Evolutionary conservation across 768 basidiomycete genomes (phyloP).

Genomic region (Boletus rex-veris): DNA sequence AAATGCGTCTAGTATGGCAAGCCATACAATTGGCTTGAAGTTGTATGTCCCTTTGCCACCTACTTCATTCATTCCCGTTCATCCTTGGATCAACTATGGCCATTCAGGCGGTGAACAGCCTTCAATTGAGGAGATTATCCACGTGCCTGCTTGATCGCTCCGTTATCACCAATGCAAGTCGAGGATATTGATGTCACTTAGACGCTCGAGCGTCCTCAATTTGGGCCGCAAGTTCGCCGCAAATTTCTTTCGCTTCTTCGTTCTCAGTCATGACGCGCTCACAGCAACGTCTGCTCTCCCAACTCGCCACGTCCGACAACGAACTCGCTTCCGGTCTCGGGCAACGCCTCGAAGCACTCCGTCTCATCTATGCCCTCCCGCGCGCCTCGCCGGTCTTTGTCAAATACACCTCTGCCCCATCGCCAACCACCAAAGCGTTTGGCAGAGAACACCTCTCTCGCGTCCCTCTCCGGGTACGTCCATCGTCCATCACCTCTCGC

Average conservation of each 20-base stretch:
- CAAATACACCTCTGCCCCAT: conserved; percentile 16
- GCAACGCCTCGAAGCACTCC: conserved; percentile 31
- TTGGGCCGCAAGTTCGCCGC: neutral
- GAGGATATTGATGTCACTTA: too few relatives aligned
- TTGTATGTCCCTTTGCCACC: too few relatives aligned
- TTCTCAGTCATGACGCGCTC: conserved; percentile 19
- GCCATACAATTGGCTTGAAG: too few relatives aligned
- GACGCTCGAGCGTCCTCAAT: neutral
- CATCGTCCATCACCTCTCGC: too few relatives aligned
- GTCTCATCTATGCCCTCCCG: conserved; percentile 29
- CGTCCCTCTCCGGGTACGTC: conserved; percentile 31
- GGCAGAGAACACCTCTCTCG: conserved; percentile 31
- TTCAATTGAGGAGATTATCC: too few relatives aligned
- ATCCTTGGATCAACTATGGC: too few relatives aligned
- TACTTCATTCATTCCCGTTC: too few relatives aligned
- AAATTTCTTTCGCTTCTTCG: neutral
- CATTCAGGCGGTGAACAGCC: too few relatives aligned
- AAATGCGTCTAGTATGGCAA: too few relatives aligned
- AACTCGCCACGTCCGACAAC: conserved; percentile 31
- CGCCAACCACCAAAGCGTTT: conserved; percentile 27
- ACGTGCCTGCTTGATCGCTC: too few relatives aligned
- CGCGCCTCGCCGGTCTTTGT: conserved; percentile 28
- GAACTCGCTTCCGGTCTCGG: conserved; percentile 32
- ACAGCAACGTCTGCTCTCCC: conserved; percentile 29
- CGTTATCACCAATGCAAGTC: too few relatives aligned